Conservation (phyloP, 768 basidiomycete species). For the Neoboletus subvelutipes region DNA sequence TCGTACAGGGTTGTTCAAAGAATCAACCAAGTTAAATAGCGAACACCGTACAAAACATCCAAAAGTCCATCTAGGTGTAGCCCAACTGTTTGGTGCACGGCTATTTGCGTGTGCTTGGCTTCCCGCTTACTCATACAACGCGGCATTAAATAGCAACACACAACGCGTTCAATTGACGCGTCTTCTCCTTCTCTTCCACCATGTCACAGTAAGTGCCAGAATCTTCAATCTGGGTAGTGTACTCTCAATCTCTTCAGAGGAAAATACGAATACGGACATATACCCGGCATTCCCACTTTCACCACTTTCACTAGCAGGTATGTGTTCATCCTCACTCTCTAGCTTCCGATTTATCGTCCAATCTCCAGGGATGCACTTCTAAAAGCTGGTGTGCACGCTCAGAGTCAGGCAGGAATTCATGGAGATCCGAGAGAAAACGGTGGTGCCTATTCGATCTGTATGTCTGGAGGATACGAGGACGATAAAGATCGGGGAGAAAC, state of each 20-base stretch:
- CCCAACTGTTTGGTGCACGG: neutral
- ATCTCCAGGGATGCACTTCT: conserved; percentile 21
- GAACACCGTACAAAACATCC: neutral
- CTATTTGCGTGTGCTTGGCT: conserved; percentile 15
- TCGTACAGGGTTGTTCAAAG: neutral
- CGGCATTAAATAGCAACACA: conserved; percentile 6
- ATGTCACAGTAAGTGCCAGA: conserved; percentile 20
- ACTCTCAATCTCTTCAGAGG: conserved; percentile 3
- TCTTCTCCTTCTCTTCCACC: conserved; percentile 8
- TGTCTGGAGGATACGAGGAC: conserved; percentile 44
- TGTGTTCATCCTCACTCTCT: neutral
- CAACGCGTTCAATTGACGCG: conserved; percentile 6
- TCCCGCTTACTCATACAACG: conserved; percentile 4
- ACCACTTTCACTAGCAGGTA: conserved; percentile 24
- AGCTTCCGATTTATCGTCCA: neutral
- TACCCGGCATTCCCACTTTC: conserved; percentile 24
- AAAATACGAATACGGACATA: conserved; percentile 29
- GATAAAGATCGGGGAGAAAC: conserved; percentile 37
- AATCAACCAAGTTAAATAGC: neutral
- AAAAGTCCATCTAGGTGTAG: neutral
- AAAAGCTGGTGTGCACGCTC: conserved; percentile 35
- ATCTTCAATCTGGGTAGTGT: too few relatives aligned
- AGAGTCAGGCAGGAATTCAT: conserved; percentile 38
- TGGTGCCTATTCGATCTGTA: conserved; percentile 42
- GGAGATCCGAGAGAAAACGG: conserved; percentile 27